Evolutionary conservation across 805 yeast species (phyloP), one percentile per base, ranked within the genome.

Genomic region (Scheffersomyces lignosus): DNA sequence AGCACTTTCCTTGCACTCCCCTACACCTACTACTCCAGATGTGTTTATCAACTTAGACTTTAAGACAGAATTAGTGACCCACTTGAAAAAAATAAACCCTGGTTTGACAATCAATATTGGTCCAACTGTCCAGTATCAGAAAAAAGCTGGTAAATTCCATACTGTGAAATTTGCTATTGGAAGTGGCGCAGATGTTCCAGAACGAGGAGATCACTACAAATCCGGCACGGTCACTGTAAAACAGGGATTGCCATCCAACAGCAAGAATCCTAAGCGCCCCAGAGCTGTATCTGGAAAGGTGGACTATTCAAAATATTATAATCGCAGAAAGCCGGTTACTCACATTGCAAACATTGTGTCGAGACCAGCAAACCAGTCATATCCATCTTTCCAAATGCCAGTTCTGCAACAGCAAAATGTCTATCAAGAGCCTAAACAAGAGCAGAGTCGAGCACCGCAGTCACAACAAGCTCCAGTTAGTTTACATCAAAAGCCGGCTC

Each of bases 111-210:
- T 93, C 31, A 74, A 72, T 29, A 75, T 93, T 44, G 90, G 83
- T 2, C 76, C 85, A 3, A 75, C 85, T 0, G 76, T 93, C 40
- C 76, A 78, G 43, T 93, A 93, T 62, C 87, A 83, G 64, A 93
- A 91, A 74, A 93, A 93, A 59, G 88, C 96, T 1, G 95, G 95
- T 2, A 78, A 78, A 58, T 82, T 78, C 58, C 93, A 89, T 43
- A 59, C 75, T 6, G 84, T 93, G 48, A 89, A 86, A 59, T 78
- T 84, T 53, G 78, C 73, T 34, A 59, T 73, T 27, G 83, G 83
- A 31, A 72, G 70, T 9, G 62, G 62, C 5, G 33, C 47, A 4
- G 56, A 77, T n/a, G 82, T 84, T 18, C 95, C 95, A 8, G 52
- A 50, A 8, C 58, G 76, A 45, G 72, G 85, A 29, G 98, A 93